Conservation (phyloP, 2,329 filamentous ascomycete genomes). For the Sclerotinia minor region DNA sequence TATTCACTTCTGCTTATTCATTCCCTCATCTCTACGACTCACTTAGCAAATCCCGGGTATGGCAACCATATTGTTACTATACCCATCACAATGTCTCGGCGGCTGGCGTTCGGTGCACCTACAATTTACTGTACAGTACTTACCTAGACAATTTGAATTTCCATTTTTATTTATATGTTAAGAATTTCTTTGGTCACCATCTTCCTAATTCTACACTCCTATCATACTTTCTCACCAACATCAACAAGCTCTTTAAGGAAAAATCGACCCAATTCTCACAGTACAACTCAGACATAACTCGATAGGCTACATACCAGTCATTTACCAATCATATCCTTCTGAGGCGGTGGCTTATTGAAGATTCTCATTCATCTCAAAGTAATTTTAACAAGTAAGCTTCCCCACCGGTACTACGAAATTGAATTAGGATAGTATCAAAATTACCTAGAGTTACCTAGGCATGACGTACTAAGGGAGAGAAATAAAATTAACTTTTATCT, state of each 20-base stretch:
- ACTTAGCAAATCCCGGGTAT: not conserved
- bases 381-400: not conserved
- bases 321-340: not conserved
- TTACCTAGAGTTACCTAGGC: not conserved
- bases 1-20: constrained; percentile 15
- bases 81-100: no score
- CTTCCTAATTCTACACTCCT: not conserved
- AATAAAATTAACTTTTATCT: not conserved
- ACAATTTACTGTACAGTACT: not conserved
- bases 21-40: not conserved
- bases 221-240: not conserved
- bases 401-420: not conserved
- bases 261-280: not conserved
- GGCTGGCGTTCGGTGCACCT: not conserved
- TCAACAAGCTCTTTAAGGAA: not conserved
- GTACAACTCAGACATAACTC: not conserved
- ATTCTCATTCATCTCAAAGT: not conserved
- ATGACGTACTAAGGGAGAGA: not conserved
- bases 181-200: not conserved
- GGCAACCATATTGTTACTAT: not conserved
- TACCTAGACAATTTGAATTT: not conserved
- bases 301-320: not conserved
- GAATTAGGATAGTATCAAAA: not conserved
- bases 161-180: not conserved
- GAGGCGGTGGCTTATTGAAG: not conserved